phyloP scores from a whole-genome alignment of 176 grass and related monocot species.

The Neostapfia colusana region DNA sequence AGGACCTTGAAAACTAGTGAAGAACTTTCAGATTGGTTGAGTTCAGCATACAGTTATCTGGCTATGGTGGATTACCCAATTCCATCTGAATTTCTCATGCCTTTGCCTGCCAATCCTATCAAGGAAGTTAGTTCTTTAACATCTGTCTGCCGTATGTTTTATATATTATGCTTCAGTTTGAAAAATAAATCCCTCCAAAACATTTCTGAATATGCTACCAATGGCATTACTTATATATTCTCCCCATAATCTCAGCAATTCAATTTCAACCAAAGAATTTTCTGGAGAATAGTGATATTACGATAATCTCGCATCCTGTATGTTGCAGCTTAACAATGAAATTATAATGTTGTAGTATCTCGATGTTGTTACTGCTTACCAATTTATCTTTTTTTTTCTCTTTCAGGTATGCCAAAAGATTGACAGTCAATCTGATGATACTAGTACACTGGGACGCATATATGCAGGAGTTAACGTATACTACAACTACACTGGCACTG shows the following conservation, averaged over 20 bases:
- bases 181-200: not conserved
- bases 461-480: constrained; percentile 90
- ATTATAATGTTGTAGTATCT: constrained; percentile 5
- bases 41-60: constrained; percentile 89
- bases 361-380: not conserved
- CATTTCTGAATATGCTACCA: not conserved
- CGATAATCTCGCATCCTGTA: not conserved
- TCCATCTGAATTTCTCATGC: constrained; percentile 84
- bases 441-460: constrained; percentile 62
- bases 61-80: constrained; percentile 95
- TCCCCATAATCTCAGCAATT: not conserved
- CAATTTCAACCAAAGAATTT: not conserved
- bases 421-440: constrained; percentile 62
- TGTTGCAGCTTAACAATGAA: not conserved
- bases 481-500: constrained; percentile 81
- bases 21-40: constrained; percentile 83
- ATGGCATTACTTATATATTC: not conserved
- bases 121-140: constrained; percentile 73
- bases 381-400: constrained; percentile 33
- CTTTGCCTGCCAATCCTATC: constrained; percentile 87
- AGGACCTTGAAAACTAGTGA: constrained; percentile 68
- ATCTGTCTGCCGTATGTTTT: not conserved
- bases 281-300: not conserved
- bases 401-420: constrained; percentile 81
- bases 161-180: not conserved